phyloP scores from a whole-genome alignment of 257 asterid species.

The Handroanthus guayacan region DNA sequence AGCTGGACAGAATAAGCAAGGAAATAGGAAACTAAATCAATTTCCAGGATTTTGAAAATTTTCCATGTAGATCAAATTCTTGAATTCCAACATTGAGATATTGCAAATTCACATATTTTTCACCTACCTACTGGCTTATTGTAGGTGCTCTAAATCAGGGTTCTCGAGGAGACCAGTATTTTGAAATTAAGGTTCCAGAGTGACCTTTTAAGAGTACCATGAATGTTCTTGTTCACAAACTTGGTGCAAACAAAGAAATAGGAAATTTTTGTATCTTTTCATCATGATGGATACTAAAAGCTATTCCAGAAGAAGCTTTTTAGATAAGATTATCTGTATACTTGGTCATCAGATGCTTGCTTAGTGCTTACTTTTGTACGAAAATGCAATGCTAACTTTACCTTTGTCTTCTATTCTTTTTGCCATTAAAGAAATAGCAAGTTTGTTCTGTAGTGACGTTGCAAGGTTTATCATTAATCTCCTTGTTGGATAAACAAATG shows the following conservation, averaged over 20 bases:
- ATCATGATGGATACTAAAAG: constrained; percentile 1
- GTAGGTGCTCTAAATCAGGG: constrained; percentile 4
- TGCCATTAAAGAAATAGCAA: not conserved
- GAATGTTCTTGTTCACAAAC: not conserved
- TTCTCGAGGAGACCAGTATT: not conserved
- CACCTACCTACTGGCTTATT: constrained; percentile 13
- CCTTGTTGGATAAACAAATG: not conserved
- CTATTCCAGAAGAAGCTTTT: not conserved
- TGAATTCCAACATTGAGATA: not conserved
- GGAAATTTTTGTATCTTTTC: not conserved
- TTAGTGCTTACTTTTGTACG: not conserved
- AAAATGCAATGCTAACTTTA: not conserved
- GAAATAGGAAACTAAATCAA: no score
- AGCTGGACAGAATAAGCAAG: no score
- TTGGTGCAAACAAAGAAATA: not conserved
- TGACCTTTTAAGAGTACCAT: not conserved
- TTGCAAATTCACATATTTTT: not conserved
- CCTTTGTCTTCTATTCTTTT: not conserved
- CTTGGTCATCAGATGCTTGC: not conserved
- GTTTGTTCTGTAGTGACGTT: not conserved
- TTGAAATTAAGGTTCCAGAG: not conserved
- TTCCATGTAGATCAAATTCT: no score
- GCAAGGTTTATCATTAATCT: no score
- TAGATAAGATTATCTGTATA: not conserved
- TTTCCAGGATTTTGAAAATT: no score